Percentiles rank a stretch among this genome's conserved stretches.
Conservation (phyloP, 2,329 filamentous ascomycete species). For the Paraconiothyrium brasiliense region DNA sequence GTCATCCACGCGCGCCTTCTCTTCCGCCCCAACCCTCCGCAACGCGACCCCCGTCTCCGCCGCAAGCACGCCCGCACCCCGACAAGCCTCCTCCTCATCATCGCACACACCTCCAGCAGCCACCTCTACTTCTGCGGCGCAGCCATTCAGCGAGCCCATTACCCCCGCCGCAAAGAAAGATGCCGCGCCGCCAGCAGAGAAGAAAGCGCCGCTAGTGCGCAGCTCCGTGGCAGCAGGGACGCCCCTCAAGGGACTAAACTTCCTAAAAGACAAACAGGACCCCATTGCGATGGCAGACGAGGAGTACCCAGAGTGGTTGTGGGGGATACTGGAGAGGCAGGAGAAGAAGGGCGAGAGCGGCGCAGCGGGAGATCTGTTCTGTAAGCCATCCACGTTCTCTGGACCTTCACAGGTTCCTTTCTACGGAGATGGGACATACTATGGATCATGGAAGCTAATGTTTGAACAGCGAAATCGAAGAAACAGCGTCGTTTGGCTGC, state of each 20-base stretch:
- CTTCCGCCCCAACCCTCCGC: conserved; percentile 30
- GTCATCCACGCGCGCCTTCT: conserved; percentile 36
- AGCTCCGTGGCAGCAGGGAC: conserved; percentile 72
- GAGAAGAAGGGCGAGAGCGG: conserved; percentile 64
- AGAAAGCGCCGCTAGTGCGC: conserved; percentile 45
- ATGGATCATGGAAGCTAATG: neutral
- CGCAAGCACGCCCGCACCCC: conserved; percentile 36
- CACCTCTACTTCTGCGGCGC: conserved; percentile 56
- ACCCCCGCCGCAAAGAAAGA: conserved; percentile 38
- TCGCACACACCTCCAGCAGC: conserved; percentile 49
- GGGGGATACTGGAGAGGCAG: conserved; percentile 72
- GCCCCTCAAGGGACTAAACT: conserved; percentile 77
- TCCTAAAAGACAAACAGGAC: conserved; percentile 75
- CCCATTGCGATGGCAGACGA: conserved; percentile 77
- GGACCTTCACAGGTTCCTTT: neutral
- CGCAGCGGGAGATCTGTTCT: conserved; percentile 77
- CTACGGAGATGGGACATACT: too few relatives aligned
- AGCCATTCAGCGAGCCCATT: conserved; percentile 57
- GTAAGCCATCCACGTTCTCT: conserved; percentile 61
- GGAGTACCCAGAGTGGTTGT: conserved; percentile 84
- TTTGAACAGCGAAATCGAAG: conserved; percentile 72
- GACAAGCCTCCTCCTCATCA: conserved; percentile 35
- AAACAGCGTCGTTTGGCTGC: conserved; percentile 78
- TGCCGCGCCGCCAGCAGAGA: conserved; percentile 35
- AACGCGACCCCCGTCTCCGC: conserved; percentile 39